These are phyloP conservation scores for Vachellia pachyceras DNA, from an alignment of 306 rosid genomes.

Conservation along the genomic window DNA sequence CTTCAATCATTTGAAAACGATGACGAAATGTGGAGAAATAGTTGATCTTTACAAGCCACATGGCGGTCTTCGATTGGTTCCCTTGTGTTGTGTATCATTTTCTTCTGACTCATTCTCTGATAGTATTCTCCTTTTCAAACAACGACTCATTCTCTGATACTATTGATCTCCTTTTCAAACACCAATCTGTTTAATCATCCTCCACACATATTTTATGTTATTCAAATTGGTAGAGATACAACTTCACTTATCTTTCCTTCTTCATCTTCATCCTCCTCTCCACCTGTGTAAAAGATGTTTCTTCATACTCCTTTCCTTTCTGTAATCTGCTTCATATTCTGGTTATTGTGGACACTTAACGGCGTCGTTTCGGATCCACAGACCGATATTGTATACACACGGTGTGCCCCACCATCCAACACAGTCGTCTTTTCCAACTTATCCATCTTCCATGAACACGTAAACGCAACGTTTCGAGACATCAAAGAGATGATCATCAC, in stretches of 20 bases:
- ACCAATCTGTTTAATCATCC: neutral
- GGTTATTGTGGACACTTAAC: neutral
- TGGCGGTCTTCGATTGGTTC: neutral
- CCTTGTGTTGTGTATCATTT: neutral
- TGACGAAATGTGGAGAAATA: neutral
- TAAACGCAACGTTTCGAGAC: neutral
- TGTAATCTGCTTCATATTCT: neutral
- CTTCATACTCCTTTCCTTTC: neutral
- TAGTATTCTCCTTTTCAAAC: neutral
- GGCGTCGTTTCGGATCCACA: constrained; percentile 1
- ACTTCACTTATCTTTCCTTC: neutral
- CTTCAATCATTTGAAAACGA: neutral
- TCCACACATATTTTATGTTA: neutral
- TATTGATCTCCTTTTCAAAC: neutral
- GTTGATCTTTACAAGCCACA: neutral
- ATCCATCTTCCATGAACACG: neutral
- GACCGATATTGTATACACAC: neutral
- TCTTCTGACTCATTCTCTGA: neutral
- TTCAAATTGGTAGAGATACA: too few species aligned
- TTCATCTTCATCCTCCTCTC: neutral
- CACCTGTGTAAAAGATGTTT: neutral
- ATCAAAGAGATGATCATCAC: neutral
- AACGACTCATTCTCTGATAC: neutral
- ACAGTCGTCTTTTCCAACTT: neutral
- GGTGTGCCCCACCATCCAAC: neutral